These are phyloP conservation scores for Spergularia azorica DNA, from an alignment of 179 eudicot species.

Conservation along the genomic window DNA sequence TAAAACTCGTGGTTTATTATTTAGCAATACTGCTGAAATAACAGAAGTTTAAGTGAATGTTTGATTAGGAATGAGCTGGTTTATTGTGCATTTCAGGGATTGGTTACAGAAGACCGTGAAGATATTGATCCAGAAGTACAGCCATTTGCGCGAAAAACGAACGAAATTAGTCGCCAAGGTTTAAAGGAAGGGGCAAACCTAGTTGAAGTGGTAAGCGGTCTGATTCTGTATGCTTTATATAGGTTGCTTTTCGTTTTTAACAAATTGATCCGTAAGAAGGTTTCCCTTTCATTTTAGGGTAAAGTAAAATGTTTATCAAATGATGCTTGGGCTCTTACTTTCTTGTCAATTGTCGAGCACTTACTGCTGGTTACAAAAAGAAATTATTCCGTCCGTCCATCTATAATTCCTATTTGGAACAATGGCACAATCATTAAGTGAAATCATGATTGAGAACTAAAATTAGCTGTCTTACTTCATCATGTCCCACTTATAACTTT, in stretches of 20 bases:
- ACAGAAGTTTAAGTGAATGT: constrained; percentile 1
- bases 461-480: neutral
- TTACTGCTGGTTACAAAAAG: neutral
- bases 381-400: neutral
- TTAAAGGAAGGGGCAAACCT: constrained; percentile 86
- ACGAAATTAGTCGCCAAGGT: constrained; percentile 87
- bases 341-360: neutral
- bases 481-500: too few relatives aligned
- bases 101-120: constrained; percentile 84
- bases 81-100: constrained; percentile 48
- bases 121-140: constrained; percentile 80
- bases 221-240: neutral
- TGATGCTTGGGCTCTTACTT: neutral
- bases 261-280: neutral
- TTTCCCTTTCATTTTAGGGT: neutral
- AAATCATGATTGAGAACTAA: neutral
- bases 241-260: neutral
- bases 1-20: constrained; percentile 2
- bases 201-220: constrained; percentile 73
- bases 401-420: neutral
- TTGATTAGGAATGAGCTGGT: constrained; percentile 13
- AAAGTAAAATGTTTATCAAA: too few relatives aligned
- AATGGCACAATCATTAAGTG: neutral
- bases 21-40: neutral
- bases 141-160: constrained; percentile 84